These are phyloP conservation scores for Fusarium sp. DNA, from an alignment of 2,329 filamentous ascomycete species.

Conservation along the genomic window DNA sequence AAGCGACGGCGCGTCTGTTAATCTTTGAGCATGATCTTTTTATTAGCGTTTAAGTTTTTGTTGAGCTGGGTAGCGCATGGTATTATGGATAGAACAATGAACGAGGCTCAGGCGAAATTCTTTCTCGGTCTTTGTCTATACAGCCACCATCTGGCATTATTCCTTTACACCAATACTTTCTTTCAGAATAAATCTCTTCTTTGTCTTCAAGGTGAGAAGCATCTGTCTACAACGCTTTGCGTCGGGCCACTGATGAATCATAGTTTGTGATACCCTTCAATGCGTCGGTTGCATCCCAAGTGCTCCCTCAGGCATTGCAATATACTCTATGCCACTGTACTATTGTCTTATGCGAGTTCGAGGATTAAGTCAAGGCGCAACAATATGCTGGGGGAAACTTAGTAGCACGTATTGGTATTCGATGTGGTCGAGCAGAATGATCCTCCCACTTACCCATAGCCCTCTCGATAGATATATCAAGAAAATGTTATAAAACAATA, in stretches of 20 bases:
- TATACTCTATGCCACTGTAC: background rate
- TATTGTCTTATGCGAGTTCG: background rate
- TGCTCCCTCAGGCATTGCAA: background rate
- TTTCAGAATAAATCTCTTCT: background rate
- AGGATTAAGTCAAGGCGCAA: background rate
- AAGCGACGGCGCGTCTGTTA: slow-evolving; percentile 48
- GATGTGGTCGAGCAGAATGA: slow-evolving; percentile 10
- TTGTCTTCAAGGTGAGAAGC: slow-evolving; percentile 7
- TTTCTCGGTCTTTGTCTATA: slow-evolving; percentile 14
- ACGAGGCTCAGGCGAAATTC: background rate
- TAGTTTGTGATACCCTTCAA: slow-evolving; percentile 23
- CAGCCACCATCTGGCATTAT: slow-evolving; percentile 1
- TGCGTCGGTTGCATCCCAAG: background rate
- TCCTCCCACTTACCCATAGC: slow-evolving; percentile 6
- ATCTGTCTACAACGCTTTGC: too few species aligned
- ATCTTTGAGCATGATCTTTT: background rate
- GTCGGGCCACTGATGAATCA: background rate
- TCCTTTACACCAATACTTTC: slow-evolving; percentile 3
- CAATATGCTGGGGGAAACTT: background rate
- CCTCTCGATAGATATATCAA: background rate
- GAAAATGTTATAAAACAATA: background rate
- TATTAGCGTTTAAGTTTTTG: background rate
- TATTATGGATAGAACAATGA: slow-evolving; percentile 7
- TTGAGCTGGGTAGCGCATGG: background rate
- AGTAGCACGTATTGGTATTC: background rate